Evolutionary conservation across 2,329 filamentous ascomycete species (phyloP).

Genomic region (Lomentospora prolificans): DNA sequence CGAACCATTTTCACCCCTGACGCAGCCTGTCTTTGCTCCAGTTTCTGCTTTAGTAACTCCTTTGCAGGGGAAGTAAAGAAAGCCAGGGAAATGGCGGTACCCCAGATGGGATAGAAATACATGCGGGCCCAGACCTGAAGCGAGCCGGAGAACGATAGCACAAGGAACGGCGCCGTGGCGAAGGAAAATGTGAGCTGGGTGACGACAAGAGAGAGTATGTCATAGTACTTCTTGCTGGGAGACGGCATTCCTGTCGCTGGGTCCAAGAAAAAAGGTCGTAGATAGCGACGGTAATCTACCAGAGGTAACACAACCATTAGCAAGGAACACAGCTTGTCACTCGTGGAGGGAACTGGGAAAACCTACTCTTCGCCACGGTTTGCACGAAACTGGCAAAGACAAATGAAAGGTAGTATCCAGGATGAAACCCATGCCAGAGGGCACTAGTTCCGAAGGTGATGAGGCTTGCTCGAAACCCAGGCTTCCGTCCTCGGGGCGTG

Average conservation of each 20-base stretch:
- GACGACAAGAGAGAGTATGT: conserved; percentile 61
- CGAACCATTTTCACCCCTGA: conserved; percentile 36
- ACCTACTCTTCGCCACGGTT: conserved; percentile 80
- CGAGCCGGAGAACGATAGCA: conserved; percentile 64
- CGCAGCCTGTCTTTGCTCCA: conserved; percentile 47
- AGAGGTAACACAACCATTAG: not conserved
- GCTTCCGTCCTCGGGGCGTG: conserved; percentile 90
- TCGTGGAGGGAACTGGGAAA: not conserved
- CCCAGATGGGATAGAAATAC: conserved; percentile 76
- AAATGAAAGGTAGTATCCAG: conserved; percentile 90
- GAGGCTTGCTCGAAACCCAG: conserved; percentile 87
- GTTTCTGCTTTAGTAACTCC: conserved; percentile 39
- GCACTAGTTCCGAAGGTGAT: conserved; percentile 91
- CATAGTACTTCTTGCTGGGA: conserved; percentile 75
- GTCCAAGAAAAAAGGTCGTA: conserved; percentile 88
- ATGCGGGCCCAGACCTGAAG: conserved; percentile 72
- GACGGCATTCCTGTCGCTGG: conserved; percentile 61
- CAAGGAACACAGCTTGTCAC: conserved; percentile 11
- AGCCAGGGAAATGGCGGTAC: conserved; percentile 51
- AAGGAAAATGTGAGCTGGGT: conserved; percentile 83
- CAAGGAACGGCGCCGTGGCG: conserved; percentile 71
- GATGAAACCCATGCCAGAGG: conserved; percentile 97
- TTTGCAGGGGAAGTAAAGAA: conserved; percentile 80
- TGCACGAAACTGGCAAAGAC: conserved; percentile 85
- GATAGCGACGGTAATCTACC: conserved; percentile 76